A percentile compares a stretch with the other conserved stretches of the same genome.
Evolutionary conservation across 306 rosid species (phyloP).

Genomic region (barrel medic (Medicago truncatula)): DNA sequence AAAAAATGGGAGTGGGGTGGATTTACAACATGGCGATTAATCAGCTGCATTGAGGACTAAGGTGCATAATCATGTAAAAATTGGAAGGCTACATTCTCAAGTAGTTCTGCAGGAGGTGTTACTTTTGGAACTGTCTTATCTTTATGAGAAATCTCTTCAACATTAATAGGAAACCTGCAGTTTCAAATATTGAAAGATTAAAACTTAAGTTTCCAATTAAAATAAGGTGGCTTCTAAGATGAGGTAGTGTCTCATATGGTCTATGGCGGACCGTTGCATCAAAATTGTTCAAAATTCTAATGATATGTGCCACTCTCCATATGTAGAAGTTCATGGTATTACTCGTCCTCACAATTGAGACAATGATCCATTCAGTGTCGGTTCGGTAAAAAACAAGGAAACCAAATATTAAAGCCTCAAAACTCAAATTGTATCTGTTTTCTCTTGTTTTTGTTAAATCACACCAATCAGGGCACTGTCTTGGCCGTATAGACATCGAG

Average conservation of each 20-base stretch:
- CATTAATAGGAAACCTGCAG: constrained; percentile 79
- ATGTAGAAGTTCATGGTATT: background rate
- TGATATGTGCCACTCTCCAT: background rate
- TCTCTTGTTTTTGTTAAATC: background rate
- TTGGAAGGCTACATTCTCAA: constrained; percentile 71
- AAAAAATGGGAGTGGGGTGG: constrained; percentile 29
- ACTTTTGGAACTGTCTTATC: constrained; percentile 61
- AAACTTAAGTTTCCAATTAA: background rate
- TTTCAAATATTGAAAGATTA: constrained; percentile 39
- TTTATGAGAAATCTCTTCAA: constrained; percentile 64
- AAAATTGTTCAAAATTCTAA: background rate
- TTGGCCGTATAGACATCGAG: background rate
- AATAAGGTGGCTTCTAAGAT: background rate
- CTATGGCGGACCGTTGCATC: background rate
- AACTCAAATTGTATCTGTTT: background rate
- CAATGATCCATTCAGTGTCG: background rate
- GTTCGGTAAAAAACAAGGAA: background rate
- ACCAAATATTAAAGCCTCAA: background rate
- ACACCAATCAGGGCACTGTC: background rate
- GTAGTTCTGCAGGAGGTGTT: constrained; percentile 72
- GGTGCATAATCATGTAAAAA: constrained; percentile 69
- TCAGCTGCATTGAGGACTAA: constrained; percentile 36
- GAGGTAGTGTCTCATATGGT: background rate
- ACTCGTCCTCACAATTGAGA: background rate
- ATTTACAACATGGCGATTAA: constrained; percentile 59